Base-by-base conservation (phyloP, 441 rosid genomes). In the Erodium texanum region DNA sequence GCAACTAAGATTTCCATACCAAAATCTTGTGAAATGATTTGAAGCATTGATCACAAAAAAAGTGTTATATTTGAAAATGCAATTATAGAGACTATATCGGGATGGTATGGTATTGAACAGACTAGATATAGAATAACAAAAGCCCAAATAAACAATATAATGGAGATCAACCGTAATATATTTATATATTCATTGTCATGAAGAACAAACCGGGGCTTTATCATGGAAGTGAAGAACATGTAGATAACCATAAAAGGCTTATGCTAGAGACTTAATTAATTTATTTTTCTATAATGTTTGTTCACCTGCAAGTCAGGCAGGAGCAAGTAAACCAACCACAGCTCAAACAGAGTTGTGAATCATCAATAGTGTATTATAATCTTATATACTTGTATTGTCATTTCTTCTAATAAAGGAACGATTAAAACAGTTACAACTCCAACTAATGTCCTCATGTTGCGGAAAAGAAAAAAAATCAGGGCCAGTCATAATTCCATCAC, bases 1-100 rank as follows among this genome's bases (percentile, higher is more conserved):
- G 68, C 7, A 29, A 52, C 50, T 61, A 62, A 65, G 70, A 68
- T 29, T 76, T 59, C 67, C 59, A 70, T 15, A 65, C 61, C 19
- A 62, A 38, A 63, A 64, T n/a, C 8, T 65, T 61, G 18, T 0
- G 32, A 65, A 45, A 12, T 9, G n/a, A 45, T 45, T 9, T 6
- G n/a, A 45, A 45, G 15, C 52, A 45, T 12, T 10, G 12, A 45
- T 45, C n/a, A 45, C 52, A 11, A 45, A 45, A 45, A 10, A 10
- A 11, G 3, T n/a, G n/a, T n/a, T n/a, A n/a, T 45, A 4, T 45
- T 45, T 45, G 52, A 34, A 45, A 14, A 45, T 45, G 52, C 52
- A 45, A 45, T 11, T 45, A n/a, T 14, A 45, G n/a, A 14, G 52
- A n/a, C 12, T 45, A 45, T 9, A 45, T n/a, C n/a, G n/a, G 15